Conservation (phyloP, 2,329 filamentous ascomycete species). For the Pleomassaria siparia region DNA sequence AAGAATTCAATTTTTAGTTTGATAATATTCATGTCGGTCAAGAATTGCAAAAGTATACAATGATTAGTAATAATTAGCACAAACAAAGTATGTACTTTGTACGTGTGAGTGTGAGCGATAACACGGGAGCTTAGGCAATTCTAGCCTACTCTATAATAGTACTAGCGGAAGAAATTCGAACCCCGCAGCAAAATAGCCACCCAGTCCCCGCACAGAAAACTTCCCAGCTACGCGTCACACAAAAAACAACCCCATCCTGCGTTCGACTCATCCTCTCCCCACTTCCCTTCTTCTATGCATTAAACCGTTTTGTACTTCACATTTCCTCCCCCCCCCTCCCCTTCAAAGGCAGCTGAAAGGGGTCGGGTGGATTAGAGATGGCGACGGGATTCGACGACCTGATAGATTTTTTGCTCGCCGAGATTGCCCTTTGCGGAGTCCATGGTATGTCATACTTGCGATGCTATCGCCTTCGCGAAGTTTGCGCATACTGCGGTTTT, state of each 20-base stretch:
- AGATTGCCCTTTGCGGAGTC: conserved; percentile 60
- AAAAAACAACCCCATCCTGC: conserved; percentile 2
- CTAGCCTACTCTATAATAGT: no score
- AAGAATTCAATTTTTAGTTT: no score
- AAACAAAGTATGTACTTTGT: no score
- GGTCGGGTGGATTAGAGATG: conserved; percentile 26
- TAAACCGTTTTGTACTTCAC: conserved; percentile 2
- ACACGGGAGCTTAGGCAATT: background rate
- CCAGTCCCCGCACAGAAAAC: background rate
- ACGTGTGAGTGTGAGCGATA: no score
- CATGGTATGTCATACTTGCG: conserved; percentile 53
- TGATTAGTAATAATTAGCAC: no score
- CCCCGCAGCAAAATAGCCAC: background rate
- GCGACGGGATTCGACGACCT: conserved; percentile 55
- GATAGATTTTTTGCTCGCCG: conserved; percentile 59
- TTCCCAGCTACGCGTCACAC: background rate
- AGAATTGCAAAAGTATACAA: no score
- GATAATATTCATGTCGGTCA: no score
- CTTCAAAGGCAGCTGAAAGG: conserved; percentile 19
- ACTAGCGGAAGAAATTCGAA: background rate
- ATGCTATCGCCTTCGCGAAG: no score
- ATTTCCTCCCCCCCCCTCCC: conserved; percentile 12
- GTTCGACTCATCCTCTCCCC: conserved; percentile 22
- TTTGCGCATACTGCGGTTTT: no score
- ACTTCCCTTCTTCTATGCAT: background rate